A percentile compares a stretch with the other conserved stretches of the same genome.
Evolutionary conservation across 106 monocot species (phyloP).

Genomic region (Alisma plantagoaquatica): DNA sequence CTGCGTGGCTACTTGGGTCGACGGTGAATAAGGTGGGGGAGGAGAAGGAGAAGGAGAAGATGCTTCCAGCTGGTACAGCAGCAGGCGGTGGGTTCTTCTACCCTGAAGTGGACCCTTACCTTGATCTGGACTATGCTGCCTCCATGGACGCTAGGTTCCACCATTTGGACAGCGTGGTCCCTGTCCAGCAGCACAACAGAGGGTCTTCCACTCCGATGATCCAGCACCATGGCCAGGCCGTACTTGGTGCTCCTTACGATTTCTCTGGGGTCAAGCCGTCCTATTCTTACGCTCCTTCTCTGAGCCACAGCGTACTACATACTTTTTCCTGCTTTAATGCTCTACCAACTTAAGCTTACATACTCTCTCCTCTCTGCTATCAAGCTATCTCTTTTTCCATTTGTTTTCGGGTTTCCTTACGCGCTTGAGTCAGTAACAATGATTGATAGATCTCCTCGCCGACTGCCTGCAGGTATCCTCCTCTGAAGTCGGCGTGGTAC

Average conservation of each 20-base stretch:
- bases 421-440: too few relatives aligned
- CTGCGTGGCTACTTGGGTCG: background rate
- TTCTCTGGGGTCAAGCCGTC: conserved; percentile 15
- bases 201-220: background rate
- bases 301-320: conserved; percentile 29
- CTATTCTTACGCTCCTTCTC: conserved; percentile 14
- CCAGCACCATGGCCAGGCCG: background rate
- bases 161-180: conserved; percentile 21
- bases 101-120: conserved; percentile 29
- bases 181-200: conserved; percentile 5
- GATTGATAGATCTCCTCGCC: too few relatives aligned
- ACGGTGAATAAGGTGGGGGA: background rate
- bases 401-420: too few relatives aligned
- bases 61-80: background rate
- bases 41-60: background rate
- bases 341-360: too few relatives aligned
- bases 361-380: too few relatives aligned
- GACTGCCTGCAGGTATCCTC: conserved; percentile 29
- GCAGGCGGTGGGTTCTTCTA: conserved; percentile 14
- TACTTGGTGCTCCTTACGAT: background rate
- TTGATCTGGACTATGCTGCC: conserved; percentile 30
- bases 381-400: too few relatives aligned
- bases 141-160: conserved; percentile 11
- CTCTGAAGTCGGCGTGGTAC: conserved; percentile 31
- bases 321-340: too few relatives aligned